Conservation (phyloP, 495 filamentous ascomycete species). For the Talaromyces liani region DNA sequence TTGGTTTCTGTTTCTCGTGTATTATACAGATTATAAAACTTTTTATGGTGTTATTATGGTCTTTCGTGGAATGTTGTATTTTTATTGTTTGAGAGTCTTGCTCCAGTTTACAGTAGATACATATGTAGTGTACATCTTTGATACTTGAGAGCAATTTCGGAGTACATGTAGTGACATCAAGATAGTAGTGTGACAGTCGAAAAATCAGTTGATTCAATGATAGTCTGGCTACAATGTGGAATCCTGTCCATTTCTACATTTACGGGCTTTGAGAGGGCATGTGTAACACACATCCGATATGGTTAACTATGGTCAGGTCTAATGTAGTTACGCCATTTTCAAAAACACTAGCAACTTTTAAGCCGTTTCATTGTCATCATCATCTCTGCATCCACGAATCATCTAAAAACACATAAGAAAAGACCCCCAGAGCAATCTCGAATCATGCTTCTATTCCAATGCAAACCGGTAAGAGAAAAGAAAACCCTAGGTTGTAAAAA, state of each 20-base stretch:
- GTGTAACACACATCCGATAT: no score
- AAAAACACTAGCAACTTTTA: neutral
- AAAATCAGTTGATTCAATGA: no score
- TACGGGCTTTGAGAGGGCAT: no score
- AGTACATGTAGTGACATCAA: no score
- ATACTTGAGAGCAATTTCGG: no score
- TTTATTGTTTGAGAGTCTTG: neutral
- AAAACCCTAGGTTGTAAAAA: neutral
- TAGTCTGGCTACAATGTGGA: no score
- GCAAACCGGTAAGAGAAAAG: neutral
- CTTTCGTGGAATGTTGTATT: neutral
- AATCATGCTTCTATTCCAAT: conserved; percentile 4
- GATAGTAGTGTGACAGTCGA: no score
- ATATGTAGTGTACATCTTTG: no score
- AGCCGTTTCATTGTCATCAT: conserved; percentile 7
- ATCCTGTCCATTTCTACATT: no score
- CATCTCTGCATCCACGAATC: conserved; percentile 5
- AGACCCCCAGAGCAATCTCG: neutral
- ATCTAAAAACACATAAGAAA: conserved; percentile 2
- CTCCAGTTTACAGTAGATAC: no score
- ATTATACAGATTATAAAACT: conserved; percentile 6
- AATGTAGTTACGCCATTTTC: neutral
- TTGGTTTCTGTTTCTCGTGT: neutral
- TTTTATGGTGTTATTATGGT: neutral
- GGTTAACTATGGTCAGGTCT: no score